Evolutionary conservation across 768 basidiomycete species (phyloP), one percentile per base, ranked within the genome.

Genomic region (Auriculariales sp.): DNA sequence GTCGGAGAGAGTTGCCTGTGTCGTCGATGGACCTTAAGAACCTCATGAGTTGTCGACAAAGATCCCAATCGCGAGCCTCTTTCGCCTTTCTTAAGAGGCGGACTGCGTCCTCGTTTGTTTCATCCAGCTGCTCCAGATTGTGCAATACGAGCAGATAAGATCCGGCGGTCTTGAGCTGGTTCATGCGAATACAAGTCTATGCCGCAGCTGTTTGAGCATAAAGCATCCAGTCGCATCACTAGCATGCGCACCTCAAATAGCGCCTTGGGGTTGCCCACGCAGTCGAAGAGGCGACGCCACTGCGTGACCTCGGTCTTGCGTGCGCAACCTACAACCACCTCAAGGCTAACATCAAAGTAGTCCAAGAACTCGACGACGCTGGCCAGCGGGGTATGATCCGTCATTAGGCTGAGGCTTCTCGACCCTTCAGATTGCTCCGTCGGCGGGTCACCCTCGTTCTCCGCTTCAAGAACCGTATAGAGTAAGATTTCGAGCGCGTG

Each of bases 291-390:
- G 49, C 82, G 75, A 42, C 76, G 75, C 95, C 95, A 99, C 47
- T 84, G 66, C 3, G 87, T 82, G 60, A 93, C 75, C 65, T 99
- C 95, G 4, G 90, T 97, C 68, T 99, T 99, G 48, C 95, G 73
- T 17, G 95, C 94, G 58, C 94, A 97, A 4, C 87, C 83, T 9
- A 97, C 93, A 11, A 98, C 88, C 5, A 98, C 92, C 52, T 97
- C 91, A 50, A 97, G 66, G 4, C 84, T 76, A 48, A 77, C 84
- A 53, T 93, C 87, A 59, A 98, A 98, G 61, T 97, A 80, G 59
- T 99, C 95, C 55, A 99, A 67, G 59, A 99, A 97, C 54, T 90
- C 86, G 53, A 98, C 72, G 7, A 85, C 81, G 2, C 71, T 68
- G 0, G 81, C 72, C 28, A 97, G 65, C 10, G 82, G 54, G 27